Base-by-base conservation (phyloP, 169 alveolate species). In the Perkinsus chesapeaki region DNA sequence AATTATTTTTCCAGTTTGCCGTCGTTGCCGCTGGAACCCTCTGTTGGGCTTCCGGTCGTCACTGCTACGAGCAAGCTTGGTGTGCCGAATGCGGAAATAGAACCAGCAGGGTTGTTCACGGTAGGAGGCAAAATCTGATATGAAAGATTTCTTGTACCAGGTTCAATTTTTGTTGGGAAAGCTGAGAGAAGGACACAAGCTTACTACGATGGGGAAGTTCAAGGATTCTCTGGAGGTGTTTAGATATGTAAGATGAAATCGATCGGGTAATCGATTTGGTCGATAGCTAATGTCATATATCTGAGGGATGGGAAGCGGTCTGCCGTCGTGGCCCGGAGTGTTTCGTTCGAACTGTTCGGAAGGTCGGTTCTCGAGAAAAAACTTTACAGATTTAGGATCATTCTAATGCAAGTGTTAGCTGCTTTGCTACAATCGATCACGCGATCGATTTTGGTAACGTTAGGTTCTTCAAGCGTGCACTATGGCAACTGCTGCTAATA, bases 201-300 rank as follows among this genome's bases (percentile, higher is more conserved):
- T 91, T 47, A 94, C 94, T 19, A 94, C 96, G 37, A 72, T 94
- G 31, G 97, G 97, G 39, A 94, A 95, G 92, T 95, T 95, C 73
- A 93, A 92, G 19, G 95, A 92, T 47, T 96, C 97, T 5, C 93
- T 95, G 36, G 92, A 93, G 27, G 93, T 95, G 36, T 95, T 95
- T 92, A 95, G 96, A 7, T 34, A 60, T 16, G 82, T 60, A 60
- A 1, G 82, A 20, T 16, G 82, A 0, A 34, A 20, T 23, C 23
- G 60, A 43, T 43, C 60, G 60, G 60, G 16, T 9, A 43, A 43
- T 43, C 60, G 23, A 16, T 5, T 43, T n/a, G n/a, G n/a, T n/a
- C n/a, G n/a, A n/a, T n/a, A n/a, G n/a, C n/a, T n/a, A n/a, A n/a
- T n/a, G n/a, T n/a, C n/a, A n/a, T n/a, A n/a, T n/a, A n/a, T n/a